phyloP scores from a whole-genome alignment of 75 land plant species.

The Chamaecyparis obtusa region DNA sequence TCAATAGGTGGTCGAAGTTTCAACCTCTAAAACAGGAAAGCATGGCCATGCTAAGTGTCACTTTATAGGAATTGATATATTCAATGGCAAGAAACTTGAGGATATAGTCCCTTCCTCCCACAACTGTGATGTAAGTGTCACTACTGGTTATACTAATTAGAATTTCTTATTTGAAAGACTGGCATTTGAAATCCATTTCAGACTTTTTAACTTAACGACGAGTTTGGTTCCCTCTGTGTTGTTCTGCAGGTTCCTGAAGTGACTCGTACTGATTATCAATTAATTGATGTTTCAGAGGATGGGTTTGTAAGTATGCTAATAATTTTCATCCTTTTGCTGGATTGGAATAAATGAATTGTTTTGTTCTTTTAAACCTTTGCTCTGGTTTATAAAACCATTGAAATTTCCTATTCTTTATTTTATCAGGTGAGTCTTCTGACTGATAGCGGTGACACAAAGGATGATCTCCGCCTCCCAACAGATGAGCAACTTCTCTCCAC shows the following conservation, averaged over 20 bases:
- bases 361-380: neutral
- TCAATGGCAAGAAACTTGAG: slow-evolving; percentile 79
- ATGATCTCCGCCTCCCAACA: slow-evolving; percentile 68
- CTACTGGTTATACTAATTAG: neutral
- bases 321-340: neutral
- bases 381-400: neutral
- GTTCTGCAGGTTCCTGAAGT: slow-evolving; percentile 68
- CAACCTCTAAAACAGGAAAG: slow-evolving; percentile 89
- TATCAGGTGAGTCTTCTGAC: slow-evolving; percentile 65
- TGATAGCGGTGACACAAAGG: slow-evolving; percentile 65
- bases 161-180: neutral
- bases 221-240: neutral
- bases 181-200: neutral
- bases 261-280: slow-evolving; percentile 72
- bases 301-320: slow-evolving; percentile 59
- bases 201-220: neutral
- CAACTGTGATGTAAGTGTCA: slow-evolving; percentile 71
- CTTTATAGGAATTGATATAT: slow-evolving; percentile 84
- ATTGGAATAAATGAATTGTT: neutral
- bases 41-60: slow-evolving; percentile 93
- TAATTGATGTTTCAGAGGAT: slow-evolving; percentile 83
- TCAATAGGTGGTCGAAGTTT: slow-evolving; percentile 78
- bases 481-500: slow-evolving; percentile 54
- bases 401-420: neutral
- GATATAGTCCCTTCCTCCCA: slow-evolving; percentile 93